Evolutionary conservation across 371 early-diverging fungal genomes (phyloP).

Genomic region (Dichotomocladium elegans): DNA sequence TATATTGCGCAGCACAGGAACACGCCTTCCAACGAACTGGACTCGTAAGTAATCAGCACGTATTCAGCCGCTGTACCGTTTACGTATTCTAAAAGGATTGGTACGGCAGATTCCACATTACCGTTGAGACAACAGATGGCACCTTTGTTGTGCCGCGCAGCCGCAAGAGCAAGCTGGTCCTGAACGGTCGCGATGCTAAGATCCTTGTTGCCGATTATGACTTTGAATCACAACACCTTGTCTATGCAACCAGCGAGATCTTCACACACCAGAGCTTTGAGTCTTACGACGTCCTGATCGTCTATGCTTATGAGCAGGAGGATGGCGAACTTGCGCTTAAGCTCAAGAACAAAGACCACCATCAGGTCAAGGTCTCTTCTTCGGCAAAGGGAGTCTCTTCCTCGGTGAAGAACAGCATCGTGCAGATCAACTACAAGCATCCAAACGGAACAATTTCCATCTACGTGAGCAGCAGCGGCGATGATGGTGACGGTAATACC

Average conservation of each 20-base stretch:
- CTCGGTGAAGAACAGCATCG: background rate
- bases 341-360: background rate
- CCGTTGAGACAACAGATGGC: constrained; percentile 6
- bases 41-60: constrained; percentile 5
- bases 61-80: background rate
- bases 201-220: constrained; percentile 15
- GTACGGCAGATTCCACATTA: constrained; percentile 6
- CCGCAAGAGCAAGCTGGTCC: constrained; percentile 3
- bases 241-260: constrained; percentile 20
- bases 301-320: constrained; percentile 17
- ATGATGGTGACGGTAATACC: no score
- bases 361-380: background rate
- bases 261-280: constrained; percentile 15
- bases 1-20: constrained; percentile 11
- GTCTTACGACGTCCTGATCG: constrained; percentile 9
- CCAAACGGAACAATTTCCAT: constrained; percentile 11
- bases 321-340: constrained; percentile 18
- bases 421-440: constrained; percentile 19
- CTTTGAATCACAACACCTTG: constrained; percentile 19
- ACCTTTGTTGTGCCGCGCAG: constrained; percentile 6
- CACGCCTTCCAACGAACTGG: background rate
- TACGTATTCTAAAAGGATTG: background rate
- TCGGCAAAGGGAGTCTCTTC: background rate
- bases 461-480: background rate
- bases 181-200: constrained; percentile 24